Conservation (phyloP, 176 grass and related monocot genomes). For the Carex myosuroides region DNA sequence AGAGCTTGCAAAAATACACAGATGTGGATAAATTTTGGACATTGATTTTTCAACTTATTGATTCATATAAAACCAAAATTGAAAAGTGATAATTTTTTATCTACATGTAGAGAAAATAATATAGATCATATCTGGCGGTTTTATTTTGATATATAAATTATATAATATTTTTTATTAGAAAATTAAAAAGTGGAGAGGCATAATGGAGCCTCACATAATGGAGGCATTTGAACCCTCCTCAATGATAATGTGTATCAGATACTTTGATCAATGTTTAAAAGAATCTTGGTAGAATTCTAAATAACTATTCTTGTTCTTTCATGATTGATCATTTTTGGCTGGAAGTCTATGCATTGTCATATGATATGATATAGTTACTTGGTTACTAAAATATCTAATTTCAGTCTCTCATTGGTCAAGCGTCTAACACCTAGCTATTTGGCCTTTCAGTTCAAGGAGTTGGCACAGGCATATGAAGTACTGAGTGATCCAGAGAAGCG, state of each 20-base stretch:
- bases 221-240: too few species aligned
- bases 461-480: slow-evolving; percentile 85
- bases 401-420: neutral
- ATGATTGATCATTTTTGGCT: neutral
- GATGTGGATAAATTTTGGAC: too few species aligned
- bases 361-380: neutral
- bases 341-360: neutral
- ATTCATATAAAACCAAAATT: too few species aligned
- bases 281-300: neutral
- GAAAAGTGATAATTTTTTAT: too few species aligned
- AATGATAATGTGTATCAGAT: neutral
- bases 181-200: too few species aligned
- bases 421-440: neutral
- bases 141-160: too few species aligned
- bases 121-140: too few species aligned
- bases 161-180: too few species aligned
- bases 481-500: slow-evolving; percentile 84
- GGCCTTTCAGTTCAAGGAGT: slow-evolving; percentile 83
- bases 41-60: too few species aligned
- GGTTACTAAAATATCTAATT: neutral
- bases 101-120: too few species aligned
- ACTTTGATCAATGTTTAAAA: neutral
- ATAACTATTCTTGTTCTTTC: neutral
- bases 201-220: too few species aligned
- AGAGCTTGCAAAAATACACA: too few species aligned